phyloP scores from a whole-genome alignment of 2,329 filamentous ascomycete species.

The Aspergillus fumigatiaffinis region DNA sequence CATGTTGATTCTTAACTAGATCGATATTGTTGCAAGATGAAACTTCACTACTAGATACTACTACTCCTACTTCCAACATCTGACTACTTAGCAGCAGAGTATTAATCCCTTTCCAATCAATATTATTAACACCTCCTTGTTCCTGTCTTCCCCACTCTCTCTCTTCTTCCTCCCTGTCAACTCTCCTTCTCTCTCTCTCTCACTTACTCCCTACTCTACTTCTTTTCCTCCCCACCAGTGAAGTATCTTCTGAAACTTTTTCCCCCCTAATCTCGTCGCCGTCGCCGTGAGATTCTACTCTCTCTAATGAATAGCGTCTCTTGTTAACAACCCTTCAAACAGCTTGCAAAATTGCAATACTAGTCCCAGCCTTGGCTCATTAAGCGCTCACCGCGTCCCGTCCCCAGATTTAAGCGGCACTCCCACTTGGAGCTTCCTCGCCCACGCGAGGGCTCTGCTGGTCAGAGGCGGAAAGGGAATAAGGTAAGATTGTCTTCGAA shows the following conservation, averaged over 20 bases:
- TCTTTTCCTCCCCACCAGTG: conserved; percentile 7
- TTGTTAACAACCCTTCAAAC: conserved; percentile 1
- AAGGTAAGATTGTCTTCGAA: background rate
- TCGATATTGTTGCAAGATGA: background rate
- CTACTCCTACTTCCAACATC: background rate
- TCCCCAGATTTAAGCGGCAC: conserved; percentile 10
- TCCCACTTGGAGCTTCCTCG: conserved; percentile 15
- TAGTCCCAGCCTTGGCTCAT: background rate
- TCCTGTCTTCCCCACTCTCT: conserved; percentile 10
- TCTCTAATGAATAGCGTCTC: conserved; percentile 1
- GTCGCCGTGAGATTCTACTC: background rate
- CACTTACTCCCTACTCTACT: conserved; percentile 5
- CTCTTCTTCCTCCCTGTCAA: conserved; percentile 4
- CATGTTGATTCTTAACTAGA: background rate
- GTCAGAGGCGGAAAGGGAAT: background rate
- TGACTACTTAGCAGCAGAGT: background rate
- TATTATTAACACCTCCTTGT: conserved; percentile 10
- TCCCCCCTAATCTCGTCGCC: background rate
- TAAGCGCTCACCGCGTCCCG: conserved; percentile 8
- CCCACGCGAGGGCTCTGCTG: conserved; percentile 9
- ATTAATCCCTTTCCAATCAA: background rate
- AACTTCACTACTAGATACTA: background rate
- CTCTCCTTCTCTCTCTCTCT: conserved; percentile 3
- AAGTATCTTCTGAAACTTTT: background rate
- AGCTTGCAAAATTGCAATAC: conserved; percentile 1